Evolutionary conservation across 768 basidiomycete species (phyloP), one percentile per base, ranked within the genome.

Genomic region (Podaxis mareebaensis): DNA sequence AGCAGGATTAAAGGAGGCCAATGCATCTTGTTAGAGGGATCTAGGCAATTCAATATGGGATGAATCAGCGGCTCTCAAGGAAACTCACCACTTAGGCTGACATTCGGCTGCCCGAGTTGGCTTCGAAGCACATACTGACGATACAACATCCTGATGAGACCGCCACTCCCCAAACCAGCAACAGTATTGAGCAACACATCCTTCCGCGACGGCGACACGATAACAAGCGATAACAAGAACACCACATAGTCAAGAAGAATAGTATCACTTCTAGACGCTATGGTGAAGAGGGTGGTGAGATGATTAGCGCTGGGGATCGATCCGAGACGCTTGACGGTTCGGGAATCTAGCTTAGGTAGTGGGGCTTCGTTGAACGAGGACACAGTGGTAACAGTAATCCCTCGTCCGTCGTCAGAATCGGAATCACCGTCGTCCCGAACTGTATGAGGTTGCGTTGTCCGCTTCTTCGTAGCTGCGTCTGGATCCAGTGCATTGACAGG

Each of bases 1-100:
- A 96, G 83, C 60, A 97, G 83, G 7, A 98, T 77, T 1, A 99
- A 74, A 2, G 91, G 80, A 0, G 88, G 82, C 86, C 92, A 95
- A 10, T 78, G 73, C 0, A 73, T 26, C 0, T 76, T 77, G 58
- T 84, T 75, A 1, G 76, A 70, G 0, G 81, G 73, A 64, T 88
- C 88, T 83, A 17, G 44, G n/a, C 58, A 60, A 28, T 55, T 40
- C 52, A 44, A 46, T 46, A 20, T n/a, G 8, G 7, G 20, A 17
- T 46, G 17, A 20, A 20, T 4, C 20, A 46, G 7, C 6, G 8
- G 8, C n/a, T 22, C 20, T 46, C n/a, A 3, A n/a, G 17, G 13
- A 42, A 61, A 69, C 70, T 8, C 55, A 74, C 76, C 74, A 53
- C 71, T 64, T 5, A 70, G 46, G 36, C 65, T 67, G 4, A 59